Percentiles rank a stretch among this genome's conserved stretches.
These are phyloP conservation scores for Nemania sp. DNA, from an alignment of 2,329 filamentous ascomycete genomes.

Conservation along the genomic window DNA sequence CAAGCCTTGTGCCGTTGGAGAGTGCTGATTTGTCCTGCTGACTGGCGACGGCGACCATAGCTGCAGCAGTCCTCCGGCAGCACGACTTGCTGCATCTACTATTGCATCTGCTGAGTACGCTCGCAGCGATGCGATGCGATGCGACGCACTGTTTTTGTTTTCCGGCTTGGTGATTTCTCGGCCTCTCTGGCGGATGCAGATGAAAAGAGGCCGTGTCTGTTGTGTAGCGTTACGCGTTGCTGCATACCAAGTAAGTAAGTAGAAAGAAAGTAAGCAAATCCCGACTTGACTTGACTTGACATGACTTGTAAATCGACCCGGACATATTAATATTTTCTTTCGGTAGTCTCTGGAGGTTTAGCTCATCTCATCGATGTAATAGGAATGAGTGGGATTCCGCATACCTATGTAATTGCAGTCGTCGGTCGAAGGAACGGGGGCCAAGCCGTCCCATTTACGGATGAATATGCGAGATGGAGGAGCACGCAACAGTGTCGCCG, in stretches of 20 bases:
- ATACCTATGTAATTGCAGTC: constrained; percentile 26
- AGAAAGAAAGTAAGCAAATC: constrained; percentile 22
- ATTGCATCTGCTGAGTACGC: constrained; percentile 28
- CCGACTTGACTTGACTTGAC: too few relatives aligned
- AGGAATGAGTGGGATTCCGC: constrained; percentile 21
- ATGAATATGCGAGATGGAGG: constrained; percentile 31
- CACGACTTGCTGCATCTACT: constrained; percentile 39
- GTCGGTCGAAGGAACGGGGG: constrained; percentile 25
- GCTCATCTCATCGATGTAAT: constrained; percentile 11
- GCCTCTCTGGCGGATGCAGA: constrained; percentile 31
- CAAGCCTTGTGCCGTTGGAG: constrained; percentile 47
- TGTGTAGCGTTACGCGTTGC: constrained; percentile 34
- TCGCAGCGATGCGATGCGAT: constrained; percentile 42
- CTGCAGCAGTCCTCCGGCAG: constrained; percentile 45
- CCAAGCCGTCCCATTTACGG: constrained; percentile 24
- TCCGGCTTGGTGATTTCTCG: constrained; percentile 35
- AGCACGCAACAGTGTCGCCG: constrained; percentile 6
- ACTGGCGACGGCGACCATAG: constrained; percentile 38
- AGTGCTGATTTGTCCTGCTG: constrained; percentile 50
- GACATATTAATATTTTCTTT: background rate
- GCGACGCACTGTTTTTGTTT: too few relatives aligned
- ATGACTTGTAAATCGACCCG: too few relatives aligned
- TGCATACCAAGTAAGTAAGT: background rate
- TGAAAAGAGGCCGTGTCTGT: constrained; percentile 28
- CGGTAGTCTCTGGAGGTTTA: too few relatives aligned